Conservation (phyloP, 768 basidiomycete species). For the Strobilomyces confusus region DNA sequence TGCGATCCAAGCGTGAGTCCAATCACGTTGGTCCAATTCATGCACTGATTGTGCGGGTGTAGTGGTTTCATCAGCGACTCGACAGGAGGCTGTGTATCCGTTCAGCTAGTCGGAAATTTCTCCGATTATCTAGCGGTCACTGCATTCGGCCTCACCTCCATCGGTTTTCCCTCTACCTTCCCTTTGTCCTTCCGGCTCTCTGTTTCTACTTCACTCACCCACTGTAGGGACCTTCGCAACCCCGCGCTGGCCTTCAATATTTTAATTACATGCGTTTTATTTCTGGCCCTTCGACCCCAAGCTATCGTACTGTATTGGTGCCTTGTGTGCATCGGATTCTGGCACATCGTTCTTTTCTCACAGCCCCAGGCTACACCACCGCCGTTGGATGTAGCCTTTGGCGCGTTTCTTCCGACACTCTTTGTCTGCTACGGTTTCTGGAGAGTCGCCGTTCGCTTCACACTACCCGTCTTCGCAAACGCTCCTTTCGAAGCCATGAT, state of each 20-base stretch:
- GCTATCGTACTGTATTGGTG: slow-evolving; percentile 70
- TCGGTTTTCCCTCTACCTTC: slow-evolving; percentile 72
- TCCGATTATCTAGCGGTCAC: slow-evolving; percentile 59
- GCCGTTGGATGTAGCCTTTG: slow-evolving; percentile 66
- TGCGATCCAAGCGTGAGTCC: slow-evolving; percentile 71
- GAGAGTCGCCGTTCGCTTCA: slow-evolving; percentile 70
- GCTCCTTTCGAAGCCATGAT: slow-evolving; percentile 70
- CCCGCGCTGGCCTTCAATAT: slow-evolving; percentile 72
- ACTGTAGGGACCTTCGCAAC: slow-evolving; percentile 69
- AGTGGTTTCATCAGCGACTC: slow-evolving; percentile 64
- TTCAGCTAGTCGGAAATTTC: slow-evolving; percentile 69
- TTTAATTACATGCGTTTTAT: slow-evolving; percentile 60
- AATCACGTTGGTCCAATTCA: neutral
- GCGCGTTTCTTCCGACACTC: slow-evolving; percentile 70
- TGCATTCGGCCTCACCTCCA: slow-evolving; percentile 61
- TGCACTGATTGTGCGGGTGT: slow-evolving; percentile 10
- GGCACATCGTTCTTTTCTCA: slow-evolving; percentile 80
- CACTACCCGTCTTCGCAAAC: slow-evolving; percentile 62
- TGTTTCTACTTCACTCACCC: slow-evolving; percentile 43
- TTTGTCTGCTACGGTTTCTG: slow-evolving; percentile 80
- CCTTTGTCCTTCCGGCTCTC: slow-evolving; percentile 65
- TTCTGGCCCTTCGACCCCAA: slow-evolving; percentile 68
- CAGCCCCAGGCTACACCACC: slow-evolving; percentile 68
- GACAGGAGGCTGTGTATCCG: slow-evolving; percentile 72
- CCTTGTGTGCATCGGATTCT: slow-evolving; percentile 79